Percentiles rank a stretch among this genome's conserved stretches.
Evolutionary conservation across 768 basidiomycete genomes (phyloP).

Genomic region (Termitomyces sp.): DNA sequence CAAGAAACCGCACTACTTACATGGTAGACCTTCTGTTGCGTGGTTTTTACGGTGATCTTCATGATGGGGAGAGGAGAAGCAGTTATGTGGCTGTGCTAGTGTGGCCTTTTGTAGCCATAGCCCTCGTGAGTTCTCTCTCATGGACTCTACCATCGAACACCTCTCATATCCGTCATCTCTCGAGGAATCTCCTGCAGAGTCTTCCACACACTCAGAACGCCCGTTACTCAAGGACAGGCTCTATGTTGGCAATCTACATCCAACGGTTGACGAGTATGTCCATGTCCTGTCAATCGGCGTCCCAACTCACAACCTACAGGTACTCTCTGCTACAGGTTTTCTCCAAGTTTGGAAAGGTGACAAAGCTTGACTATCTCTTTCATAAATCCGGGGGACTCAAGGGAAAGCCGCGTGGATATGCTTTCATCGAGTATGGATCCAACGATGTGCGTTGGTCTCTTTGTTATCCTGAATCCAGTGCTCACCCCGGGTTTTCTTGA

Average conservation of each 20-base stretch:
- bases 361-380: slow-evolving; percentile 91
- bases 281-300: neutral
- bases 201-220: slow-evolving; percentile 19
- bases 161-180: slow-evolving; percentile 18
- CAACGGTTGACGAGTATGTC: slow-evolving; percentile 80
- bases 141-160: slow-evolving; percentile 12
- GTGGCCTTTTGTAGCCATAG: neutral
- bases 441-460: slow-evolving; percentile 60
- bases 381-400: slow-evolving; percentile 87
- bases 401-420: slow-evolving; percentile 94
- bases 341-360: slow-evolving; percentile 86
- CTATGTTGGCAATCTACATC: slow-evolving; percentile 86
- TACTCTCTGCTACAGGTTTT: slow-evolving; percentile 88
- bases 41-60: slow-evolving; percentile 94
- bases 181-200: slow-evolving; percentile 13
- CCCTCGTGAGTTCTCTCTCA: neutral
- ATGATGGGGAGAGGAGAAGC: slow-evolving; percentile 34
- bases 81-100: slow-evolving; percentile 6
- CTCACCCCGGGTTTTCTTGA: slow-evolving; percentile 45
- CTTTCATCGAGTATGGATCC: slow-evolving; percentile 81
- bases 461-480: slow-evolving; percentile 16
- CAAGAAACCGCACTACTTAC: slow-evolving; percentile 29
- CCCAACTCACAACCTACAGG: slow-evolving; percentile 30
- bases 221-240: slow-evolving; percentile 63
- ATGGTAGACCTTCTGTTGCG: slow-evolving; percentile 88